Base-by-base conservation (phyloP, 2,329 filamentous ascomycete species). In the Penicillium sp. region DNA sequence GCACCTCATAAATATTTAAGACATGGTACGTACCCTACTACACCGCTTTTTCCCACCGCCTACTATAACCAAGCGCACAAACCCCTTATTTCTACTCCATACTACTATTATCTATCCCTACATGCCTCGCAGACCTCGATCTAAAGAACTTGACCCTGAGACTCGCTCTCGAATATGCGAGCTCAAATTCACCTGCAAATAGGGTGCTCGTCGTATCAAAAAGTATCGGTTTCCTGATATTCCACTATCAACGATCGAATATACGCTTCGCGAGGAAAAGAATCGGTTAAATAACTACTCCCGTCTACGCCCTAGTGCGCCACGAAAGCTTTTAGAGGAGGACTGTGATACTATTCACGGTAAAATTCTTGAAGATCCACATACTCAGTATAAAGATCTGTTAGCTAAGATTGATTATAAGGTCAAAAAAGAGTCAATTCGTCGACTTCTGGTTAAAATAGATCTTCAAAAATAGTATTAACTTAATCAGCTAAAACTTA, bases 41-140 rank as follows among this genome's bases (percentile, higher is more conserved):
- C n/a, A n/a, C n/a, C n/a, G n/a, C n/a, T n/a, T n/a, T n/a, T n/a
- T n/a, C n/a, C n/a, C n/a, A n/a, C n/a, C n/a, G n/a, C n/a, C n/a
- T n/a, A n/a, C n/a, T n/a, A n/a, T n/a, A n/a, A n/a, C n/a, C n/a
- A n/a, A n/a, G n/a, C n/a, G n/a, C n/a, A n/a, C n/a, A n/a, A n/a
- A n/a, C n/a, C n/a, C n/a, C n/a, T n/a, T n/a, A n/a, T n/a, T n/a
- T n/a, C n/a, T n/a, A n/a, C n/a, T 32, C 5, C 15, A 19, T 10
- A 20, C 30, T 32, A 4, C 9, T 20, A 8, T 19, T 32, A 9
- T 11, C 13, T 7, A 11, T 32, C 8, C 30, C 30, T n/a, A 10
- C 16, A 16, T 11, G 30, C 3, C 7, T 32, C 30, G 39, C 39
- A n/a, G n/a, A n/a, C n/a, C n/a, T n/a, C n/a, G n/a, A n/a, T n/a